Conservation (phyloP, 495 filamentous ascomycete species). For the Elasticomyces elasticus region DNA sequence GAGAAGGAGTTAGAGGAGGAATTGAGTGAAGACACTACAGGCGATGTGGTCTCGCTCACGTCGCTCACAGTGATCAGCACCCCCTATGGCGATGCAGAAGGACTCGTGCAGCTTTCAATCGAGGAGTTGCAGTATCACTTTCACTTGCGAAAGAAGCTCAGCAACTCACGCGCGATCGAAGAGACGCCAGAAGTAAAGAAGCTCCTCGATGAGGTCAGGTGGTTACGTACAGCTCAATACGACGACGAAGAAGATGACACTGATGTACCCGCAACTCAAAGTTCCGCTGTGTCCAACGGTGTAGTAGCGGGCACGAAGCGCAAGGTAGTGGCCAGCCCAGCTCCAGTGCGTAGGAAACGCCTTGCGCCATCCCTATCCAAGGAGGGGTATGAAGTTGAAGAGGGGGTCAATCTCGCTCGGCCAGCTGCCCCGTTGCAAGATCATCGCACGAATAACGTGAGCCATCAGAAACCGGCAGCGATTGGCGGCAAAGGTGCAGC, state of each 20-base stretch:
- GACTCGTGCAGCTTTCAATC: conserved; percentile 8
- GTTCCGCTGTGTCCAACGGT: no score
- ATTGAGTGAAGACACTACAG: conserved; percentile 6
- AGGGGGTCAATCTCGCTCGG: conserved; percentile 8
- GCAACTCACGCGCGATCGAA: not conserved
- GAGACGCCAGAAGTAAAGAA: not conserved
- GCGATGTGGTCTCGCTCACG: conserved; percentile 9
- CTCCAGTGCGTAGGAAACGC: not conserved
- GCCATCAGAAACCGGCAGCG: not conserved
- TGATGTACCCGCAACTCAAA: no score
- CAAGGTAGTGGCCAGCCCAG: not conserved
- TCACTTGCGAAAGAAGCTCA: conserved; percentile 5
- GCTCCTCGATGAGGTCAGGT: not conserved
- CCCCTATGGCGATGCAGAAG: conserved; percentile 2
- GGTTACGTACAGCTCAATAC: not conserved
- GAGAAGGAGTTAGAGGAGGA: conserved; percentile 7
- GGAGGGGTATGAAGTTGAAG: conserved; percentile 7
- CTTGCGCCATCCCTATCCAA: not conserved
- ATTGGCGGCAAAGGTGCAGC: not conserved
- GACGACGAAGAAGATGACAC: not conserved
- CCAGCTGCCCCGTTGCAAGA: not conserved
- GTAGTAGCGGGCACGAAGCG: no score
- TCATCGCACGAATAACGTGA: not conserved
- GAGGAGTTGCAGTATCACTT: conserved; percentile 12
- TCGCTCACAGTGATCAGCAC: conserved; percentile 4